phyloP scores from a whole-genome alignment of 768 basidiomycete species.

The Myochromella boudieri region DNA sequence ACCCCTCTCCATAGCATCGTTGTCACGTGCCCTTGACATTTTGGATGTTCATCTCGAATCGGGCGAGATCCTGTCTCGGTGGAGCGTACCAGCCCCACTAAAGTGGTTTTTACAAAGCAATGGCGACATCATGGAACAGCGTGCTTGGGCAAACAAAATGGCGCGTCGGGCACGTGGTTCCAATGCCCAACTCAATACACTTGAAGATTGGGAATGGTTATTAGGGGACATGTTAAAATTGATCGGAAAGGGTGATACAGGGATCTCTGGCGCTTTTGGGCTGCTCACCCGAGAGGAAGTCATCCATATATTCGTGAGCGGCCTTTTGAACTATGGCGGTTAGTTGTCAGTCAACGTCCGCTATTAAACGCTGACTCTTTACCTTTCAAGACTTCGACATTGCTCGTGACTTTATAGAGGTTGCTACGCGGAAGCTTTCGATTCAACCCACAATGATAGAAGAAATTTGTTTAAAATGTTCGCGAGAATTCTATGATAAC shows the following conservation, averaged over 20 bases:
- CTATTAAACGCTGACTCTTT: neutral
- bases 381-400: slow-evolving; percentile 58
- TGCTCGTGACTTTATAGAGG: slow-evolving; percentile 59
- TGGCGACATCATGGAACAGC: slow-evolving; percentile 64
- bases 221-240: slow-evolving; percentile 90
- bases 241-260: slow-evolving; percentile 59
- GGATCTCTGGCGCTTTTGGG: slow-evolving; percentile 78
- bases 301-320: slow-evolving; percentile 79
- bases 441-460: slow-evolving; percentile 59
- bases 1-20: slow-evolving; percentile 67
- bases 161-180: slow-evolving; percentile 64
- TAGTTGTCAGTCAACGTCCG: slow-evolving; percentile 34
- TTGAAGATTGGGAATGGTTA: slow-evolving; percentile 84
- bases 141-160: slow-evolving; percentile 85
- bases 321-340: slow-evolving; percentile 87
- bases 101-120: slow-evolving; percentile 90
- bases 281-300: slow-evolving; percentile 70
- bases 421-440: slow-evolving; percentile 44
- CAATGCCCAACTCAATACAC: slow-evolving; percentile 51
- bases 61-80: slow-evolving; percentile 87
- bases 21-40: slow-evolving; percentile 85
- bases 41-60: slow-evolving; percentile 93
- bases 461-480: slow-evolving; percentile 76
- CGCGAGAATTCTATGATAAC: slow-evolving; percentile 94
- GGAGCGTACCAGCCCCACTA: slow-evolving; percentile 80